These are phyloP conservation scores for Globisporangium recalcitrans DNA, from an alignment of 352 stramenopile species.

Conservation along the genomic window DNA sequence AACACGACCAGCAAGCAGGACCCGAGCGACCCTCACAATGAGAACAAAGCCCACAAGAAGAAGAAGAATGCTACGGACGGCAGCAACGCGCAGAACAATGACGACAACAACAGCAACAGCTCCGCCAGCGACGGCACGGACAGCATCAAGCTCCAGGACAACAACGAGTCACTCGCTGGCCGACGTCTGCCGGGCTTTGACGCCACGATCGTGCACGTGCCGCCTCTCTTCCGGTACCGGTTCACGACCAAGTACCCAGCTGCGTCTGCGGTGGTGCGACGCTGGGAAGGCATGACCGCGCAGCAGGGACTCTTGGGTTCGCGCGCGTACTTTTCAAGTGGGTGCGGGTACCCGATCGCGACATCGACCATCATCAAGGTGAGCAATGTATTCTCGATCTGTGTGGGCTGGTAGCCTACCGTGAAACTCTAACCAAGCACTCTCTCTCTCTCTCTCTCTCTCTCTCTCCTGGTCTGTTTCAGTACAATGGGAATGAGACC, in stretches of 20 bases:
- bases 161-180: conserved; percentile 46
- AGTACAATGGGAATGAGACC: conserved; percentile 82
- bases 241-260: conserved; percentile 76
- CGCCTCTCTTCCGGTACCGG: conserved; percentile 64
- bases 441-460: too few species aligned
- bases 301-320: conserved; percentile 67
- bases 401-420: not conserved
- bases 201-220: conserved; percentile 59
- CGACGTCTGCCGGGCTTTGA: conserved; percentile 63
- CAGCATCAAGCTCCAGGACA: conserved; percentile 2
- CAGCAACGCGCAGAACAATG: not conserved
- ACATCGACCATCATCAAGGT: conserved; percentile 81
- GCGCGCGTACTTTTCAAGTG: conserved; percentile 77
- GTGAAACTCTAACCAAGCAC: not conserved
- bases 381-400: not conserved
- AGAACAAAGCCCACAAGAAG: not conserved
- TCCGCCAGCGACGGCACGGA: not conserved
- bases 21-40: not conserved
- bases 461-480: too few species aligned
- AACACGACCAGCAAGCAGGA: not conserved
- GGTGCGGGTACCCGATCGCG: conserved; percentile 78
- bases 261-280: conserved; percentile 68
- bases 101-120: conserved; percentile 4
- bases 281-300: conserved; percentile 61
- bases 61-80: not conserved